Evolutionary conservation across 495 filamentous ascomycete species (phyloP), one percentile per base, ranked within the genome.

Genomic region (Aspergillus indologenus): DNA sequence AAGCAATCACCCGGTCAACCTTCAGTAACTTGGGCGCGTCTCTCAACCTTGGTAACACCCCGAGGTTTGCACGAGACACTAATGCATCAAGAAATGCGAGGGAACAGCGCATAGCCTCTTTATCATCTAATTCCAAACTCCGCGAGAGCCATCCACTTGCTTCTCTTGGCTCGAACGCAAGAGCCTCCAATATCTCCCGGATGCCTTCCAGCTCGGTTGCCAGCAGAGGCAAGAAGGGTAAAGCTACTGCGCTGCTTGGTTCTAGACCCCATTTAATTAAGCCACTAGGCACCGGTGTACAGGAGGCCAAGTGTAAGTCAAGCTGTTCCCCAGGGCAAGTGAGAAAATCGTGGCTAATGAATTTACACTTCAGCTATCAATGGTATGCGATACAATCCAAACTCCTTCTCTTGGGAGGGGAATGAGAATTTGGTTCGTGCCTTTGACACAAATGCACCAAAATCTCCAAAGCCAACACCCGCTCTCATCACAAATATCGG

Each of bases 351-450:
- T 18, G 23, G 19, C 45, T 51, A 31, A 61, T n/a, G 54, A 63
- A 54, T 57, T 19, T 11, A 14, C 52, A 57, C 56, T 49, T 56
- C 68, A 92, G 92, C 86, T 62, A 82, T 96, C 56, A 91, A 94
- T 65, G 94, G 92, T 53, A 98, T 98, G 94, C 87, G 81, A 29
- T 98, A 95, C 73, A 98, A 98, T 67, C 90, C 94, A 1, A 69
- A 72, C 17, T 87, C 87, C 1, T 92, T 86, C 65, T 83, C 85
- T 24, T 98, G 95, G 94, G 94, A 98, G 75, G 94, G 94, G 43
- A 98, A 98, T 64, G 94, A 98, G 68, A 91, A 91, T 55, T 83
- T 83, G 15, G 75, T 96, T 20, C 79, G 78, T 44, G 83, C 85
- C 12, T 98, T 98, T 69, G 90, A 94, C 26, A 66, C 73, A 5